A percentile compares a stretch with the other conserved stretches of the same genome.
These are phyloP conservation scores for Elsinoe fawcettii DNA, from an alignment of 2,329 filamentous ascomycete species.

Conservation along the genomic window DNA sequence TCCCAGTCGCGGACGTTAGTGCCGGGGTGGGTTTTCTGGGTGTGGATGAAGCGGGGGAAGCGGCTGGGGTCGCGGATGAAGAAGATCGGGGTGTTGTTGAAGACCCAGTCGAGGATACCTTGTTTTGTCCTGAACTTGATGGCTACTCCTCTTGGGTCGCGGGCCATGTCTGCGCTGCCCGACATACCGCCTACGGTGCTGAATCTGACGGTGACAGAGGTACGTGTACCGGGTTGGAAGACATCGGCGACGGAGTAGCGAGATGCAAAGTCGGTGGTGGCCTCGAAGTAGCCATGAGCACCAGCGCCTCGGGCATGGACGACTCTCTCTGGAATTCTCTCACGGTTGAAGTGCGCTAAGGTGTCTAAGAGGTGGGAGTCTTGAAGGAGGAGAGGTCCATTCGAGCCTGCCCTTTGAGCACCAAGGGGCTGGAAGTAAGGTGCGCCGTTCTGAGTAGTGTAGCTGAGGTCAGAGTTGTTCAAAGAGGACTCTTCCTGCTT, in stretches of 20 bases:
- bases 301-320: slow-evolving; percentile 23
- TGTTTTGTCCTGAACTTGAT: slow-evolving; percentile 67
- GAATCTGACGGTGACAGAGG: slow-evolving; percentile 59
- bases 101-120: slow-evolving; percentile 66
- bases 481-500: slow-evolving; percentile 22
- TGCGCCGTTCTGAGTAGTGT: slow-evolving; percentile 26
- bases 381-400: slow-evolving; percentile 55
- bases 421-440: slow-evolving; percentile 26
- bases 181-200: slow-evolving; percentile 69
- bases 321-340: slow-evolving; percentile 51
- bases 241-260: slow-evolving; percentile 25
- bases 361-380: slow-evolving; percentile 59
- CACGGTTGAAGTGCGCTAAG: slow-evolving; percentile 53
- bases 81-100: slow-evolving; percentile 68
- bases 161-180: slow-evolving; percentile 62
- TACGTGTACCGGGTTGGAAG: slow-evolving; percentile 58
- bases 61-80: slow-evolving; percentile 68
- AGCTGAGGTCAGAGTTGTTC: slow-evolving; percentile 26
- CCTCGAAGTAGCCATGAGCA: slow-evolving; percentile 41
- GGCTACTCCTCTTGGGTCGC: slow-evolving; percentile 65
- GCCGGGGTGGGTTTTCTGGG: slow-evolving; percentile 28
- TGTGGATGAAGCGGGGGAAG: slow-evolving; percentile 59
- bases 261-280: slow-evolving; percentile 48
- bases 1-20: slow-evolving; percentile 28
- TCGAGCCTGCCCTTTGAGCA: slow-evolving; percentile 43